phyloP scores from a whole-genome alignment of 192 early-diverging fungal species.

The Kappamyces sp. region DNA sequence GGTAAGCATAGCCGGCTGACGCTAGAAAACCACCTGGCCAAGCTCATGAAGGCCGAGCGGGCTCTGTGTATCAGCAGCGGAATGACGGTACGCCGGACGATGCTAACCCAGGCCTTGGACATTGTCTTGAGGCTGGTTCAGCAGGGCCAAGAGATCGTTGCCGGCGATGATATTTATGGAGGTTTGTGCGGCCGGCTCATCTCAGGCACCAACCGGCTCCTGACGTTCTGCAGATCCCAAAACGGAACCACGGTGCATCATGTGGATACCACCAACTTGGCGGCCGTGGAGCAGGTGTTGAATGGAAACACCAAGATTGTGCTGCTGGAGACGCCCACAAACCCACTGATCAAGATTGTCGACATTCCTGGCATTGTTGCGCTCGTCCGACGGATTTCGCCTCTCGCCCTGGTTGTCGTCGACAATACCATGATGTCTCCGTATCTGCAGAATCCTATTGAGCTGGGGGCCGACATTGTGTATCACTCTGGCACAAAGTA shows the following conservation, averaged over 20 bases:
- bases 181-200: conserved; percentile 35
- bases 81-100: conserved; percentile 52
- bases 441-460: conserved; percentile 80
- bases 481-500: conserved; percentile 98
- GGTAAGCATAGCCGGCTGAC: conserved; percentile 37
- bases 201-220: conserved; percentile 80
- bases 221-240: conserved; percentile 75
- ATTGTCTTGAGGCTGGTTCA: conserved; percentile 83
- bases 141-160: conserved; percentile 84
- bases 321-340: conserved; percentile 91
- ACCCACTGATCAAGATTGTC: conserved; percentile 91
- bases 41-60: conserved; percentile 84
- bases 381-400: conserved; percentile 67
- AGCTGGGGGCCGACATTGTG: conserved; percentile 87
- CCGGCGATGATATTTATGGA: conserved; percentile 95
- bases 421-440: conserved; percentile 99
- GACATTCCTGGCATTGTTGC: conserved; percentile 76
- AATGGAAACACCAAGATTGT: conserved; percentile 78
- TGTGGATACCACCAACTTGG: conserved; percentile 77
- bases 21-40: conserved; percentile 83
- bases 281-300: conserved; percentile 55
- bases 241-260: conserved; percentile 81
- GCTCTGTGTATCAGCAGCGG: conserved; percentile 85
- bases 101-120: conserved; percentile 60
- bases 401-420: conserved; percentile 77